Base-by-base conservation (phyloP, 345 rosid species). In the Isatis tinctoria region DNA sequence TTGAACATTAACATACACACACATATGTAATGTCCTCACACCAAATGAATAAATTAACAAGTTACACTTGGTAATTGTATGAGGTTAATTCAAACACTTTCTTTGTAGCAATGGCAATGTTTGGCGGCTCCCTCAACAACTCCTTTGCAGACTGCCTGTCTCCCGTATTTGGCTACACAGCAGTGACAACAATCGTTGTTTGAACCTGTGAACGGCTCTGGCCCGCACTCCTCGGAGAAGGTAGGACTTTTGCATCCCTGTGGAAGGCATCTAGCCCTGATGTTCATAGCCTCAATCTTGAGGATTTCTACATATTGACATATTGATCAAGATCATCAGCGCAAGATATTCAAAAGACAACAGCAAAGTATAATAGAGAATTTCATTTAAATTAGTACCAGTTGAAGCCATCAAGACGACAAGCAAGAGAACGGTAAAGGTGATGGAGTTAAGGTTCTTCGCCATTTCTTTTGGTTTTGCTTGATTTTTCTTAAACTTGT, bases 21-120 rank as follows among this genome's bases (percentile, higher is more conserved):
- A 51, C 3, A 51, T 1, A 41, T 44, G 56, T 12, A 7, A 57
- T 41, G 56, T 41, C 43, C 27, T 2, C 65, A 57, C 33, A 43
- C 65, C 14, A 4, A 28, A 54, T 54, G 43, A 69, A 30, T 30
- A 7, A 16, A n/a, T n/a, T n/a, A n/a, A 27, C 32, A n/a, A 67
- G 57, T 58, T 28, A 67, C 17, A 16, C 11, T 39, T 67, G 48
- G 49, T 52, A 14, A 48, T 13, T 32, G 20, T 48, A 33, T 48
- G 36, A 22, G 26, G 36, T 67, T 35, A 9, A 1, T 32, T 57
- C 60, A 54, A 28, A 3, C 60, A 14, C 60, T 32, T 54, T 54
- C 60, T 54, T 56, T 56, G 39, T 56, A 56, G 60, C 60, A 56
- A 30, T 56, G 60, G 4, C 60, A 56, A 20, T 56, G 60, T 30